Percentiles rank a stretch among this genome's conserved stretches.
Conservation (phyloP, 140 eudicot species). For the Eryngium alpinum region DNA sequence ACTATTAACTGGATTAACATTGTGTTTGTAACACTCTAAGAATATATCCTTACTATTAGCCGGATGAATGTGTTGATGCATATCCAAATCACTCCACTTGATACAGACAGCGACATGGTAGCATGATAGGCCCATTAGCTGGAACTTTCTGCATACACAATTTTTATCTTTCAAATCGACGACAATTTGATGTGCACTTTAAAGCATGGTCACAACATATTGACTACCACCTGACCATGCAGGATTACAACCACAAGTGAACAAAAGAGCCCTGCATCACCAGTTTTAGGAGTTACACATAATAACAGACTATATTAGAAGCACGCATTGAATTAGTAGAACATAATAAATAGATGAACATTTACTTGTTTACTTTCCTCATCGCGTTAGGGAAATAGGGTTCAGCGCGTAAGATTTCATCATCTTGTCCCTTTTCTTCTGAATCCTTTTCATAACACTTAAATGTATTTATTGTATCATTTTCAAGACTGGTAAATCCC, state of each 20-base stretch:
- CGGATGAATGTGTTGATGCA: background rate
- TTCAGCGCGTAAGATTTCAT: background rate
- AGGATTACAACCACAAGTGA: background rate
- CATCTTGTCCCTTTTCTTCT: background rate
- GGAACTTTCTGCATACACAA: background rate
- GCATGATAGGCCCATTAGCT: background rate
- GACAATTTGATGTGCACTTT: background rate
- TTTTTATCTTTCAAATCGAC: background rate
- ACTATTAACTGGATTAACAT: background rate
- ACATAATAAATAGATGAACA: no score
- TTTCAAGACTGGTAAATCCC: background rate
- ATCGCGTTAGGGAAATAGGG: background rate
- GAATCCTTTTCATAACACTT: background rate
- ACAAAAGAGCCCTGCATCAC: background rate
- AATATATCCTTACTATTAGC: background rate
- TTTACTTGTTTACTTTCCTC: background rate
- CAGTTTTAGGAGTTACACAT: no score
- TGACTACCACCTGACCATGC: background rate
- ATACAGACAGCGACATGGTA: background rate
- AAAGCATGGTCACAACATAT: background rate
- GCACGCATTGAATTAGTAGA: no score
- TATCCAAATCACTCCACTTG: background rate
- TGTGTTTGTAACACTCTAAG: background rate
- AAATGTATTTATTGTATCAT: background rate
- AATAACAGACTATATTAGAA: no score